Conservation (phyloP, 257 asterid species). For the Salvia rosmarinus region DNA sequence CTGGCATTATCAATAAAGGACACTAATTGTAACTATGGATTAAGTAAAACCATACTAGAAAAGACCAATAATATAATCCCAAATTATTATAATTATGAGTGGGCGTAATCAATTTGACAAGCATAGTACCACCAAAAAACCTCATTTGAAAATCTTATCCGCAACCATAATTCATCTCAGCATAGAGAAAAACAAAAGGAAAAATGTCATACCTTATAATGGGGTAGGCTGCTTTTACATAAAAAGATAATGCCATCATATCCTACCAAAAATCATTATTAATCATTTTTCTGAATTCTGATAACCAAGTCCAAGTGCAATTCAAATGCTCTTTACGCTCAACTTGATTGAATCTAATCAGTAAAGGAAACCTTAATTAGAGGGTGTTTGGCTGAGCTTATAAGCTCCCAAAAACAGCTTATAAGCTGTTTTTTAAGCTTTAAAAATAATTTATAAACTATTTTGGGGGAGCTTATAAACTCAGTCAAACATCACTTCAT, state of each 20-base stretch:
- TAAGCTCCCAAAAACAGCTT: no score
- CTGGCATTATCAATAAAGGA: background rate
- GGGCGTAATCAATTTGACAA: constrained; percentile 1
- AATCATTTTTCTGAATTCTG: background rate
- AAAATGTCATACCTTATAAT: background rate
- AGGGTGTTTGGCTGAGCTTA: no score
- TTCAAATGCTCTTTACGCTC: background rate
- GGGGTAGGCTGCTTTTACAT: constrained; percentile 3
- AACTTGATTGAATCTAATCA: background rate
- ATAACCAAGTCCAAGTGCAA: constrained; percentile 20
- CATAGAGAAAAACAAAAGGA: background rate
- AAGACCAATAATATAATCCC: constrained; percentile 5
- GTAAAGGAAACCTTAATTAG: background rate
- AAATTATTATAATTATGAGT: constrained; percentile 24
- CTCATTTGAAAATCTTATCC: constrained; percentile 36
- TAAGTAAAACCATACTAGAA: background rate
- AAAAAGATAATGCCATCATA: constrained; percentile 26
- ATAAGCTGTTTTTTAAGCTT: no score
- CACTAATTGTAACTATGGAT: background rate
- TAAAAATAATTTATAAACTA: no score
- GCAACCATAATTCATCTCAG: constrained; percentile 27
- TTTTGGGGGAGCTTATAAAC: no score
- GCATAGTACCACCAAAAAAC: background rate
- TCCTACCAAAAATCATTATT: background rate
- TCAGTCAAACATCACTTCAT: background rate